Evolutionary conservation across 352 stramenopile genomes (phyloP).

Genomic region (Phytopythium aichiense): DNA sequence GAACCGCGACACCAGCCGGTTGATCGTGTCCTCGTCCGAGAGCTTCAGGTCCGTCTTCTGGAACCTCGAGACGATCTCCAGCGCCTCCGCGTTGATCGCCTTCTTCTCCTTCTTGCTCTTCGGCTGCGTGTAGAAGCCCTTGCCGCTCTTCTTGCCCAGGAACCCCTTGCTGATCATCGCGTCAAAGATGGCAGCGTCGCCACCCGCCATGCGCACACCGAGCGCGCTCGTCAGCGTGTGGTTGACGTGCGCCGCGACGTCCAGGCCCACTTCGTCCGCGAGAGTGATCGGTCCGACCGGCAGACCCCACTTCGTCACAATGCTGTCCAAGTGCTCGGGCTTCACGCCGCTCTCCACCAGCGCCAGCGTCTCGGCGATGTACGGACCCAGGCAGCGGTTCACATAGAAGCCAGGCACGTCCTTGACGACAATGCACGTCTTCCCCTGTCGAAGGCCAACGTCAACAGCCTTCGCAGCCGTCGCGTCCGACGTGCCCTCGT

Average conservation of each 20-base stretch:
- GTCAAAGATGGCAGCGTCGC: slow-evolving; percentile 89
- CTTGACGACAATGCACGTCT: slow-evolving; percentile 98
- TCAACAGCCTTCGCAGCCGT: slow-evolving; percentile 91
- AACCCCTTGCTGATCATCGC: slow-evolving; percentile 96
- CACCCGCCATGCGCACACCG: slow-evolving; percentile 94
- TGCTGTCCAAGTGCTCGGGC: slow-evolving; percentile 93
- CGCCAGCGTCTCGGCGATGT: slow-evolving; percentile 90
- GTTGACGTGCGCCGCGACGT: slow-evolving; percentile 95
- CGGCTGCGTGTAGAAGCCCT: slow-evolving; percentile 98
- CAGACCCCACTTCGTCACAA: slow-evolving; percentile 95
- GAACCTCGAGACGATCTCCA: slow-evolving; percentile 80
- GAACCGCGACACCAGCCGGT: slow-evolving; percentile 94
- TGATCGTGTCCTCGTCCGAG: slow-evolving; percentile 84
- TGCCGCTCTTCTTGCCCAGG: slow-evolving; percentile 95
- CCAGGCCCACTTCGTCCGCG: slow-evolving; percentile 96
- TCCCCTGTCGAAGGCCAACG: slow-evolving; percentile 96
- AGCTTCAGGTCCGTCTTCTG: slow-evolving; percentile 77
- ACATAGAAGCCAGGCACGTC: slow-evolving; percentile 99
- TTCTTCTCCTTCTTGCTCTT: slow-evolving; percentile 91
- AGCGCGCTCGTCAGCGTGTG: slow-evolving; percentile 91
- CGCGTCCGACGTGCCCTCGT: slow-evolving; percentile 88
- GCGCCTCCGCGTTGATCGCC: slow-evolving; percentile 83
- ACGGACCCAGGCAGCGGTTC: slow-evolving; percentile 97
- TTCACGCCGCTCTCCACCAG: slow-evolving; percentile 90
- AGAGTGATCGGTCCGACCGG: slow-evolving; percentile 97